Conservation (phyloP, 108 stramenopile species). For the Skeletonema potamos region DNA sequence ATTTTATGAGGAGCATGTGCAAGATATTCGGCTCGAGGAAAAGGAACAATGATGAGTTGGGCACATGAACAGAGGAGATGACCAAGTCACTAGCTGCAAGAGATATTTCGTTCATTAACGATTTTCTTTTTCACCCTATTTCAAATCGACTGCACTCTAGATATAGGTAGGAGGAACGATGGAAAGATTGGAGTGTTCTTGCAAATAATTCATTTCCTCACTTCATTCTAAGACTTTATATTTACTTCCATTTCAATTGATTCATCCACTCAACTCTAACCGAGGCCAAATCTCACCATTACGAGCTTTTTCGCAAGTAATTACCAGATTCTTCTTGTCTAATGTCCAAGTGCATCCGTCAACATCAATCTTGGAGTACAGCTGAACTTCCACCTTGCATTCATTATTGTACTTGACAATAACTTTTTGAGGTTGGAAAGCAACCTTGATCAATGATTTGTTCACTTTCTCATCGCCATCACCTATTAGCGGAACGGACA, state of each 20-base stretch:
- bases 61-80: neutral
- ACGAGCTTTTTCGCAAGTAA: conserved; percentile 44
- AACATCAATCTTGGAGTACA: conserved; percentile 62
- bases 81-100: too few relatives aligned
- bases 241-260: neutral
- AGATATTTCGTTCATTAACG: too few relatives aligned
- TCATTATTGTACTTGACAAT: conserved; percentile 42
- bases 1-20: too few relatives aligned
- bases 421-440: conserved; percentile 47
- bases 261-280: conserved; percentile 20
- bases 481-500: conserved; percentile 39
- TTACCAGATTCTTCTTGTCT: conserved; percentile 40
- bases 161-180: too few relatives aligned
- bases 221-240: neutral
- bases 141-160: too few relatives aligned
- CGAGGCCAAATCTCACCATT: conserved; percentile 43
- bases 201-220: neutral
- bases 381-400: conserved; percentile 29
- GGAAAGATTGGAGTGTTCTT: neutral
- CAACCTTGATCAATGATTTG: conserved; percentile 48
- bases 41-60: too few relatives aligned
- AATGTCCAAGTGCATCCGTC: conserved; percentile 86
- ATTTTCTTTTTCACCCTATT: too few relatives aligned
- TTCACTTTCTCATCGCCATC: conserved; percentile 24
- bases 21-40: too few relatives aligned